These are phyloP conservation scores for Saccharomyces pastorianus DNA, from an alignment of 1,139 yeast genomes.

Conservation along the genomic window DNA sequence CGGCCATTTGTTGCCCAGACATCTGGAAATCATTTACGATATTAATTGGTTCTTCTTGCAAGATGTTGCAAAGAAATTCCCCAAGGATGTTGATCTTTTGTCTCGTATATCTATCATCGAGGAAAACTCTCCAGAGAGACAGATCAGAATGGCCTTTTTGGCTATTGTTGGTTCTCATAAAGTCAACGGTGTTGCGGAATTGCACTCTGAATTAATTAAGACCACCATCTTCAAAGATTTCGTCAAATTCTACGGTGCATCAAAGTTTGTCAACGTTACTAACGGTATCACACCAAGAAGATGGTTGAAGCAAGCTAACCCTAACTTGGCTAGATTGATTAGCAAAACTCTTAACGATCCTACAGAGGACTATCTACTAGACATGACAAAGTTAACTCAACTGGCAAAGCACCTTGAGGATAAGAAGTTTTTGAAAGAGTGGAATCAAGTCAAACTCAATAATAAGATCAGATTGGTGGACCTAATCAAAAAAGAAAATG, in stretches of 20 bases:
- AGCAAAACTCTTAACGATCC: constrained; percentile 53
- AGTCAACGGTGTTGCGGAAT: constrained; percentile 92
- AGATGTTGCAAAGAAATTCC: constrained; percentile 66
- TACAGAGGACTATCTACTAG: constrained; percentile 59
- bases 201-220: constrained; percentile 83
- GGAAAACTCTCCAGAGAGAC: constrained; percentile 62
- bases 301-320: constrained; percentile 93
- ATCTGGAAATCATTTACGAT: constrained; percentile 82
- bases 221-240: constrained; percentile 88
- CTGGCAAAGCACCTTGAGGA: constrained; percentile 65
- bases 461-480: constrained; percentile 68
- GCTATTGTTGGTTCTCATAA: constrained; percentile 90
- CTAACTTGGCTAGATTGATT: constrained; percentile 64
- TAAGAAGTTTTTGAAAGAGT: constrained; percentile 52
- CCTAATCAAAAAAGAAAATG: constrained; percentile 52
- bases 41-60: constrained; percentile 76
- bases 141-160: constrained; percentile 84
- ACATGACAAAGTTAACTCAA: constrained; percentile 59
- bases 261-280: constrained; percentile 84
- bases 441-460: constrained; percentile 64
- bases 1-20: constrained; percentile 78
- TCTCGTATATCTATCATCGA: constrained; percentile 75
- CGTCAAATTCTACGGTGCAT: constrained; percentile 70
- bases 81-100: constrained; percentile 58
- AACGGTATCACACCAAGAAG: constrained; percentile 95